These are phyloP conservation scores for Leishmania aethiopica DNA, from an alignment of 208 protist species.

Conservation along the genomic window DNA sequence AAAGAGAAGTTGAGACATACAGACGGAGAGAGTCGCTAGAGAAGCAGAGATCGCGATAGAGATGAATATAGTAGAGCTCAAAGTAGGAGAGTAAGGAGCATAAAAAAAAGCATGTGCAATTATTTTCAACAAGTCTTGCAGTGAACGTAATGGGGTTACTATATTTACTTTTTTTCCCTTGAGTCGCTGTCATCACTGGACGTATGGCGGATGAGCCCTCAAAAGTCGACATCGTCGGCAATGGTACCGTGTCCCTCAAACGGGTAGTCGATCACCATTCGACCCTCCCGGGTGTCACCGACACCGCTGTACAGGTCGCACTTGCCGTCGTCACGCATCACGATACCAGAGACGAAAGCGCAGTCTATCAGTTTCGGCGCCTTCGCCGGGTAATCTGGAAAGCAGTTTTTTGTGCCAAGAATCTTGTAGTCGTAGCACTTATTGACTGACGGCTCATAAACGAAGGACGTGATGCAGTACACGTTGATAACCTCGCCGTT, in stretches of 20 bases:
- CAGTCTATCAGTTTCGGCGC: constrained; percentile 61
- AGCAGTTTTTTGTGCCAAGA: constrained; percentile 64
- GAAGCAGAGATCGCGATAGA: background rate
- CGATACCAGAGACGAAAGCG: constrained; percentile 63
- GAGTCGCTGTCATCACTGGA: background rate
- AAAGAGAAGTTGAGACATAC: background rate
- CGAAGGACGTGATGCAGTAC: constrained; percentile 69
- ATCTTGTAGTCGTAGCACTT: constrained; percentile 61
- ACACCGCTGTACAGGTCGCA: constrained; percentile 74
- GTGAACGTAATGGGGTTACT: background rate
- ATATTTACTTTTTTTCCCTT: background rate
- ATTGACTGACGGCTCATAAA: constrained; percentile 54
- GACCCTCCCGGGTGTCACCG: constrained; percentile 63
- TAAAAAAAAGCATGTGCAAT: background rate
- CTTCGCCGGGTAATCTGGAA: constrained; percentile 60
- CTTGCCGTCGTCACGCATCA: constrained; percentile 69
- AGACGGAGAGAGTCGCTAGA: background rate
- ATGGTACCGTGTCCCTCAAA: constrained; percentile 67
- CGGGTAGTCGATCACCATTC: constrained; percentile 71
- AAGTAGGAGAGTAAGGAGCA: background rate
- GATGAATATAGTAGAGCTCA: background rate
- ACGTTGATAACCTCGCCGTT: constrained; percentile 46
- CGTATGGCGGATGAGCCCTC: background rate
- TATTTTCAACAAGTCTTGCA: background rate
- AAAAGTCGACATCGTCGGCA: constrained; percentile 49